A percentile compares a stretch with the other conserved stretches of the same genome.
Evolutionary conservation across 2,329 filamentous ascomycete genomes (phyloP).

Genomic region (Tolypocladium pustulatum): DNA sequence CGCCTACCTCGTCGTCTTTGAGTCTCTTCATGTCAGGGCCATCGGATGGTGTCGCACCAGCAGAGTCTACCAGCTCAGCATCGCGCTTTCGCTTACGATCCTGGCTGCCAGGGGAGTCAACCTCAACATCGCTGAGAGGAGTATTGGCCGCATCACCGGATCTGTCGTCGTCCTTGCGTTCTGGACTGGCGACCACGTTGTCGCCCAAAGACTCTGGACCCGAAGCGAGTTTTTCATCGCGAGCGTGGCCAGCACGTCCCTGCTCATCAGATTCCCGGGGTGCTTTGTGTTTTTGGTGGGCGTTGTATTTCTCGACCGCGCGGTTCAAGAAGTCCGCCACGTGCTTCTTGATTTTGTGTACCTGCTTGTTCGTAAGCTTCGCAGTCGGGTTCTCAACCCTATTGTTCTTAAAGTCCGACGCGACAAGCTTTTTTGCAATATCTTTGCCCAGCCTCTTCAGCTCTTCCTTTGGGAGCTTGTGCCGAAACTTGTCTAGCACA

Average conservation of each 20-base stretch:
- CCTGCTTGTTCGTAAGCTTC: conserved; percentile 63
- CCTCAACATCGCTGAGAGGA: conserved; percentile 29
- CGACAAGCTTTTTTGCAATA: conserved; percentile 78
- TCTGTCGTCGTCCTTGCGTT: not conserved
- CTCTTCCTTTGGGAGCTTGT: conserved; percentile 75
- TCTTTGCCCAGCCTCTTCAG: conserved; percentile 53
- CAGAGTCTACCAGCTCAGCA: conserved; percentile 25
- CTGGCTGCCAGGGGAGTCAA: conserved; percentile 32
- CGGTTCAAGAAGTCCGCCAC: conserved; percentile 82
- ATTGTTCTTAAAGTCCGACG: conserved; percentile 82
- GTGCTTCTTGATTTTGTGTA: conserved; percentile 72
- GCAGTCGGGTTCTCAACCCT: conserved; percentile 71
- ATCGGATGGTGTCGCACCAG: conserved; percentile 40
- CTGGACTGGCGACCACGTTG: conserved; percentile 7
- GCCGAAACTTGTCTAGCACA: conserved; percentile 76
- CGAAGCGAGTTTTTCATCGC: conserved; percentile 6
- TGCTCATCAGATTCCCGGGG: conserved; percentile 2
- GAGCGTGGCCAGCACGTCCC: not conserved
- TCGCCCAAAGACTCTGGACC: not conserved
- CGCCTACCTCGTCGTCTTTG: conserved; percentile 34
- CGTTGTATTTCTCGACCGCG: conserved; percentile 64
- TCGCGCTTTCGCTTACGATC: conserved; percentile 57
- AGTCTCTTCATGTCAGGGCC: conserved; percentile 44
- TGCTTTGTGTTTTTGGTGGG: conserved; percentile 50
- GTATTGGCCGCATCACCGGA: conserved; percentile 22